Percentiles rank a stretch among this genome's conserved stretches.
Evolutionary conservation across 1,139 yeast genomes (phyloP).

Genomic region (Candida freyschussii): DNA sequence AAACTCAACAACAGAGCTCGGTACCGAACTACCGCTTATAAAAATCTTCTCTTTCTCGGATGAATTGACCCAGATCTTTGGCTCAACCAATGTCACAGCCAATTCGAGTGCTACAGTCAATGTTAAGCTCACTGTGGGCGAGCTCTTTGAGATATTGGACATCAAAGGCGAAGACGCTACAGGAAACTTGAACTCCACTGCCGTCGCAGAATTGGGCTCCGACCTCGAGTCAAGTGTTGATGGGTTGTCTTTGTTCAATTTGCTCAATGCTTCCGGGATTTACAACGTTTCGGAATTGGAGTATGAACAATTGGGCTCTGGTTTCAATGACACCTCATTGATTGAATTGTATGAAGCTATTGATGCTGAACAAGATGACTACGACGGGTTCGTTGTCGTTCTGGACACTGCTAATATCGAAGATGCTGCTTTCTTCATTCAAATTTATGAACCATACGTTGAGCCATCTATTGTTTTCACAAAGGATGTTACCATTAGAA

Average conservation of each 20-base stretch:
- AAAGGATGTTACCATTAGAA: constrained; percentile 53
- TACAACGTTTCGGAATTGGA: constrained; percentile 3
- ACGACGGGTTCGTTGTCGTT: constrained; percentile 41
- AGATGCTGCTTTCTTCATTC: constrained; percentile 49
- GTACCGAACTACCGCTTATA: constrained; percentile 4
- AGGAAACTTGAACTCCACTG: neutral
- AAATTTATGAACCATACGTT: constrained; percentile 39
- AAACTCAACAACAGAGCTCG: constrained; percentile 1
- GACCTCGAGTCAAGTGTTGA: constrained; percentile 1
- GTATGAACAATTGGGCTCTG: constrained; percentile 9
- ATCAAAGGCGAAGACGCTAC: constrained; percentile 2
- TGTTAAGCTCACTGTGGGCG: constrained; percentile 1
- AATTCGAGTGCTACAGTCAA: neutral
- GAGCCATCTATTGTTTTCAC: constrained; percentile 47
- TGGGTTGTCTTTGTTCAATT: constrained; percentile 3
- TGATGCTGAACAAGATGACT: constrained; percentile 23
- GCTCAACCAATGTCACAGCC: neutral
- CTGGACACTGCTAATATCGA: constrained; percentile 55
- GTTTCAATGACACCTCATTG: constrained; percentile 7
- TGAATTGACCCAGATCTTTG: constrained; percentile 13
- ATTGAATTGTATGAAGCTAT: constrained; percentile 10
- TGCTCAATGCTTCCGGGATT: constrained; percentile 7
- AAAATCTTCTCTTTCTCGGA: constrained; percentile 15
- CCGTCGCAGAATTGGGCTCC: neutral
- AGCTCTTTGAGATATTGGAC: constrained; percentile 2